These are phyloP conservation scores for Urostyla sp. DNA, from an alignment of 73 alveolate species.

Conservation along the genomic window DNA sequence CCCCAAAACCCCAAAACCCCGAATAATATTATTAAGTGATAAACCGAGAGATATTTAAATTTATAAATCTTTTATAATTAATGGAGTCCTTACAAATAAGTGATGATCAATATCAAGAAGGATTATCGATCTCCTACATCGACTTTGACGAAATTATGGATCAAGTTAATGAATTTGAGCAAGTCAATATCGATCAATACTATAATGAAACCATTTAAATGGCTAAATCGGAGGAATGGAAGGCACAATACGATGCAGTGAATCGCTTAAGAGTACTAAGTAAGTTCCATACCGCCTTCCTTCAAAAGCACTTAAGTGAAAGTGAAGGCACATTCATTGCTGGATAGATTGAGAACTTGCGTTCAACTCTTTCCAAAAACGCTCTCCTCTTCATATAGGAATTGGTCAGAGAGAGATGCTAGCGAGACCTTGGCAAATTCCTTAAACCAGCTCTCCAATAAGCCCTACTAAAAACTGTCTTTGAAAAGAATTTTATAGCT, in stretches of 20 bases:
- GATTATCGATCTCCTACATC: too few relatives aligned
- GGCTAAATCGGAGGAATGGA: slow-evolving; percentile 25
- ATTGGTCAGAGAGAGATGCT: neutral
- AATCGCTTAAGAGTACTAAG: slow-evolving; percentile 14
- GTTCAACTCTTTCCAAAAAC: slow-evolving; percentile 23
- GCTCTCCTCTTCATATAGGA: slow-evolving; percentile 29
- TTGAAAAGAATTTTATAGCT: slow-evolving; percentile 46
- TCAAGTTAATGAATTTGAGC: too few relatives aligned
- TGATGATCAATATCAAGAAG: too few relatives aligned
- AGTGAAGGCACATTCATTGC: neutral
- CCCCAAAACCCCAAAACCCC: neutral
- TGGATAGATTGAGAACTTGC: slow-evolving; percentile 9
- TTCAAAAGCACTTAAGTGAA: neutral
- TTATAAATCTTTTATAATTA: too few relatives aligned
- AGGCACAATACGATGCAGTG: slow-evolving; percentile 27
- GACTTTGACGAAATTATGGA: too few relatives aligned
- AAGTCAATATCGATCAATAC: too few relatives aligned
- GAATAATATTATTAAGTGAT: too few relatives aligned
- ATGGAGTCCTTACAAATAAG: too few relatives aligned
- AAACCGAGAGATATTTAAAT: too few relatives aligned
- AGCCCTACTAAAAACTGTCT: slow-evolving; percentile 21
- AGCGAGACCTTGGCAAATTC: neutral
- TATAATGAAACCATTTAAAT: too few relatives aligned
- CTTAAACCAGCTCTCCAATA: neutral
- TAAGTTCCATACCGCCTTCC: neutral